phyloP scores from a whole-genome alignment of 2,329 filamentous ascomycete species.

The Trichoderma sp. region DNA sequence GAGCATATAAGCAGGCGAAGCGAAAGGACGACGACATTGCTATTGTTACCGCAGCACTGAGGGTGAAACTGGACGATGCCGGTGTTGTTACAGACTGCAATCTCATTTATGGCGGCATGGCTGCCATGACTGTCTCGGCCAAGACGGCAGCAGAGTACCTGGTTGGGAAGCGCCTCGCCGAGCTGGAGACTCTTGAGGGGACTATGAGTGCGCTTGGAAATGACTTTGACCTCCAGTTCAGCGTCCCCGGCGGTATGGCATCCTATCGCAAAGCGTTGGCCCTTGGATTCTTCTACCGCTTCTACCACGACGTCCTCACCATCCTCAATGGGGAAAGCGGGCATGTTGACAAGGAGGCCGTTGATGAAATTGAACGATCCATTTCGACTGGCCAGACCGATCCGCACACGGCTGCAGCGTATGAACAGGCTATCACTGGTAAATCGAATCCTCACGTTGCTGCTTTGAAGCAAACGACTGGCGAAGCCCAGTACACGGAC shows the following conservation, averaged over 20 bases:
- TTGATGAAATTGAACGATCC: slow-evolving; percentile 79
- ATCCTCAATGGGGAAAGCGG: slow-evolving; percentile 49
- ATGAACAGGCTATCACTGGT: slow-evolving; percentile 78
- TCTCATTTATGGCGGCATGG: slow-evolving; percentile 93
- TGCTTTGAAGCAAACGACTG: slow-evolving; percentile 88
- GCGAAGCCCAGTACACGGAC: slow-evolving; percentile 94
- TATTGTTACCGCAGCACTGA: slow-evolving; percentile 85
- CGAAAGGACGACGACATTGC: slow-evolving; percentile 98
- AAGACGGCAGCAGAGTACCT: slow-evolving; percentile 73
- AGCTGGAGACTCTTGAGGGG: slow-evolving; percentile 80
- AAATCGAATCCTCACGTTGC: slow-evolving; percentile 85
- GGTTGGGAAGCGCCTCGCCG: slow-evolving; percentile 72
- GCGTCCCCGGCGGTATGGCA: slow-evolving; percentile 95
- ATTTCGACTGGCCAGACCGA: slow-evolving; percentile 82
- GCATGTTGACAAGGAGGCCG: slow-evolving; percentile 65
- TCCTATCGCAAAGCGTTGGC: slow-evolving; percentile 90
- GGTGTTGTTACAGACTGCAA: slow-evolving; percentile 71
- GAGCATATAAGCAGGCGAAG: slow-evolving; percentile 94
- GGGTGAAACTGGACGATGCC: slow-evolving; percentile 66
- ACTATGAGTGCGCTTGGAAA: slow-evolving; percentile 83
- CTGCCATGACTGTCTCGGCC: slow-evolving; percentile 82
- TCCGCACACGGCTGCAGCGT: slow-evolving; percentile 67
- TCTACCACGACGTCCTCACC: slow-evolving; percentile 83
- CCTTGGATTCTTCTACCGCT: slow-evolving; percentile 92
- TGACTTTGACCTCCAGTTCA: slow-evolving; percentile 85